A percentile compares a stretch with the other conserved stretches of the same genome.
These are phyloP conservation scores for Alternaria infectoria DNA, from an alignment of 2,329 filamentous ascomycete species.

Conservation along the genomic window DNA sequence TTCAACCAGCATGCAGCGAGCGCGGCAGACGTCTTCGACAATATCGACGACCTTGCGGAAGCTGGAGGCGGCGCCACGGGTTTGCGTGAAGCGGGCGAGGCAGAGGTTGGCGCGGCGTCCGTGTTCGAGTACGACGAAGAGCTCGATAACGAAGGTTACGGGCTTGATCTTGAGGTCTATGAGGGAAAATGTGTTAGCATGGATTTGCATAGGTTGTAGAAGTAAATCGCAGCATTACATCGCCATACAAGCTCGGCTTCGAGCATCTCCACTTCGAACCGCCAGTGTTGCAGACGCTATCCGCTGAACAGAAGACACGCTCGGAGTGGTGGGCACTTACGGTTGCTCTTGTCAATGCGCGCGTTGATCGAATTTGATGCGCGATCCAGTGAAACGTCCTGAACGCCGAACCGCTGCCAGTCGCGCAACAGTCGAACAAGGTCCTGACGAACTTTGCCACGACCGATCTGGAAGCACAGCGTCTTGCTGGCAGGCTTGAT, in stretches of 20 bases:
- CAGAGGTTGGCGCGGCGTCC: slow-evolving; percentile 77
- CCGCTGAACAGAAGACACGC: slow-evolving; percentile 21
- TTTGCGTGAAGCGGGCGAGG: slow-evolving; percentile 85
- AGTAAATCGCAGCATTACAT: slow-evolving; percentile 25
- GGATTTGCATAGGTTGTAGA: background rate
- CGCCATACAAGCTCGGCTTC: slow-evolving; percentile 17
- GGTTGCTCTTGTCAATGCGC: slow-evolving; percentile 75
- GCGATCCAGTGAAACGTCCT: slow-evolving; percentile 79
- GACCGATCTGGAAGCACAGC: slow-evolving; percentile 76
- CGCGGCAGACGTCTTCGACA: slow-evolving; percentile 71
- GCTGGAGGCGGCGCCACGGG: slow-evolving; percentile 87
- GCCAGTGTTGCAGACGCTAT: slow-evolving; percentile 19
- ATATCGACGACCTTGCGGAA: slow-evolving; percentile 84
- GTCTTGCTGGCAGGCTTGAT: slow-evolving; percentile 82
- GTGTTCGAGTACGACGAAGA: slow-evolving; percentile 89
- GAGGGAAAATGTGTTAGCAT: slow-evolving; percentile 23
- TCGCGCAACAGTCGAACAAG: slow-evolving; percentile 75
- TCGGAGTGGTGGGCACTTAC: slow-evolving; percentile 60
- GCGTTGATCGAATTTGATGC: slow-evolving; percentile 80
- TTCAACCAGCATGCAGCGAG: slow-evolving; percentile 70
- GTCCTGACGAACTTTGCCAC: slow-evolving; percentile 77
- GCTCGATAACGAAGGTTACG: slow-evolving; percentile 84
- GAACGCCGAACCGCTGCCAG: slow-evolving; percentile 82
- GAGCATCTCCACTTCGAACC: slow-evolving; percentile 25
- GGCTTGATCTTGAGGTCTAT: slow-evolving; percentile 81